Evolutionary conservation across 2,329 filamentous ascomycete species (phyloP), one percentile per base, ranked within the genome.

Genomic region (Aspergillus alliaceus): DNA sequence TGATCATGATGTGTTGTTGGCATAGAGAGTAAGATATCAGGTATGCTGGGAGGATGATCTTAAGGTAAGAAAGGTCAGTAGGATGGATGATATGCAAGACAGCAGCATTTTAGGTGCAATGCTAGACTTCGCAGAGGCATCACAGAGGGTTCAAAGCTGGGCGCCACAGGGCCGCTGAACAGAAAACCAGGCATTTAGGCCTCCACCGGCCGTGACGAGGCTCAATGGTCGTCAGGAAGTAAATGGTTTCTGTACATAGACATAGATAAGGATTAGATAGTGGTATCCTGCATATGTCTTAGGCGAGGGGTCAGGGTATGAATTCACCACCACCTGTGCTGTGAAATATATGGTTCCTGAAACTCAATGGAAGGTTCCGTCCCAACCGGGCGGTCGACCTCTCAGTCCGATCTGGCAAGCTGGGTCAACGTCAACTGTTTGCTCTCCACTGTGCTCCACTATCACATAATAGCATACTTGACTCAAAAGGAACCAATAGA

Each of bases 191-290:
- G 58, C 60, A 59, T 25, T 4, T 58, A 35, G 59, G 61, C 59
- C 52, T 59, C 51, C 52, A 59, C 29, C 60, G 59, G 60, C 59
- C 52, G 35, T 59, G 61, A 59, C 56, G 59, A 61, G 61, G 61
- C 61, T 59, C 59, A 35, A 65, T 63, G 58, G 59, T 65, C 54
- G 53, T 59, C 58, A 54, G 51, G 48, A 65, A 58, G 59, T 59
- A n/a, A 60, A 57, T 59, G 57, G 61, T 54, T 57, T 54, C 63
- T 56, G 57, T 61, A 64, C 48, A 56, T 64, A 64, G 59, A 61
- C 20, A 56, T 56, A 64, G 39, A 62, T 12, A 49, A 55, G 54
- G 58, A 56, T 59, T 60, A 60, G 63, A 61, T 61, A 58, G 59
- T 57, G 49, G 50, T 59, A 57, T 54, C 59, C 57, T 61, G 55